Conservation (phyloP, 2,329 filamentous ascomycete genomes). For the Colletotrichum tanaceti region DNA sequence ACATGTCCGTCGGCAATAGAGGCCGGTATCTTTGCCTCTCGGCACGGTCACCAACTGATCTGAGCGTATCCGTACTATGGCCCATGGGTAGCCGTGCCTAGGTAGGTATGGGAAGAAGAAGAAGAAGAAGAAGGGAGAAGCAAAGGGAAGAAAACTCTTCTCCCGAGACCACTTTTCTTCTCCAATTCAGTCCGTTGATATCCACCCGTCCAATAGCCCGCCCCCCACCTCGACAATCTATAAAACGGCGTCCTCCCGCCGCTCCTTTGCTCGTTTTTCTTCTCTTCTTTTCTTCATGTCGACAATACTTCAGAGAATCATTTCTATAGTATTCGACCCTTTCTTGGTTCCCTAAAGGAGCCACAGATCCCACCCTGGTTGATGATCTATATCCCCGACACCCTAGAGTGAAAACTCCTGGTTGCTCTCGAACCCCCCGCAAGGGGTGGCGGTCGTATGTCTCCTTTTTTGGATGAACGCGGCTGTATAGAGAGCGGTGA, state of each 20-base stretch:
- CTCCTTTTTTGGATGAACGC: slow-evolving; percentile 32
- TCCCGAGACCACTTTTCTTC: background rate
- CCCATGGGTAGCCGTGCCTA: too few relatives aligned
- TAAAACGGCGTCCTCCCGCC: background rate
- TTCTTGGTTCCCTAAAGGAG: slow-evolving; percentile 93
- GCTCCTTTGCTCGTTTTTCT: slow-evolving; percentile 47
- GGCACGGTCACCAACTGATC: too few relatives aligned
- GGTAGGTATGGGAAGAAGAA: too few relatives aligned
- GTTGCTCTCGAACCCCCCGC: slow-evolving; percentile 69
- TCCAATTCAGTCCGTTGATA: too few relatives aligned
- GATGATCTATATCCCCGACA: slow-evolving; percentile 89
- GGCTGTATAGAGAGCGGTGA: slow-evolving; percentile 85
- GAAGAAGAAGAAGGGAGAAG: background rate
- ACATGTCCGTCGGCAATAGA: too few relatives aligned
- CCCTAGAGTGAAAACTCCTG: slow-evolving; percentile 83
- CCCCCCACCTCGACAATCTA: background rate
- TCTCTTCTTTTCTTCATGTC: slow-evolving; percentile 63
- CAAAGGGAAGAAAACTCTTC: background rate
- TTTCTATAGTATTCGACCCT: slow-evolving; percentile 97
- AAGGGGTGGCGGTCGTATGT: slow-evolving; percentile 66
- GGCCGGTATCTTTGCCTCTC: too few relatives aligned
- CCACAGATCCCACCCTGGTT: slow-evolving; percentile 94
- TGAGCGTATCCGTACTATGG: too few relatives aligned
- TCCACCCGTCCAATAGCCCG: background rate
- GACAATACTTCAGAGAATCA: slow-evolving; percentile 84